These are phyloP conservation scores for Selaginella tamariscina DNA, from an alignment of 75 land plant species.

Conservation along the genomic window DNA sequence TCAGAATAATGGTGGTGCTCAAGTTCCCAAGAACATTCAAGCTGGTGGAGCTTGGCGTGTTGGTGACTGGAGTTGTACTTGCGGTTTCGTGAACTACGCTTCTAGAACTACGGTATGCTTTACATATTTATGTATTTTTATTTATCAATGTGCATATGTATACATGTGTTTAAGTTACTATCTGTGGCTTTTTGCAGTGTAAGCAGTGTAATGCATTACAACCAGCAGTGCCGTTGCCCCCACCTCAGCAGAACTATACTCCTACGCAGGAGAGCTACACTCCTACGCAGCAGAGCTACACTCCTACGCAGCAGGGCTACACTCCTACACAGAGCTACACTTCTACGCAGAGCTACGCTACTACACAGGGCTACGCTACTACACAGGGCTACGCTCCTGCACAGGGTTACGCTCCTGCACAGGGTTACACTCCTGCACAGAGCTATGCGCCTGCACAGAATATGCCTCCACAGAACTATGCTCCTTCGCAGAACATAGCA, in stretches of 20 bases:
- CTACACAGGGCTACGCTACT: too few species aligned
- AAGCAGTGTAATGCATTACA: conserved; percentile 44
- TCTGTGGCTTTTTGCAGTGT: conserved; percentile 29
- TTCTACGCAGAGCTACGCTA: too few species aligned
- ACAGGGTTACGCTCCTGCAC: too few species aligned
- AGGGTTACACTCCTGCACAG: too few species aligned
- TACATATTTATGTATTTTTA: background rate
- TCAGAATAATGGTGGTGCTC: conserved; percentile 26
- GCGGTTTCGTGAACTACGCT: conserved; percentile 69
- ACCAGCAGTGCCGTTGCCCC: conserved; percentile 13
- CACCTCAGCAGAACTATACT: background rate
- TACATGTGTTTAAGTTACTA: background rate
- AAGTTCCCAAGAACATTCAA: conserved; percentile 19
- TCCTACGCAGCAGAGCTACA: background rate
- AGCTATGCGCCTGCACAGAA: too few species aligned
- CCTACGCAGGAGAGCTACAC: conserved; percentile 12
- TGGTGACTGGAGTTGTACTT: conserved; percentile 69
- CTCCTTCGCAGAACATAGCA: conserved; percentile 30
- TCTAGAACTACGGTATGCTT: conserved; percentile 42
- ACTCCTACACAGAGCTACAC: too few species aligned
- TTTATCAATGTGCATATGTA: background rate
- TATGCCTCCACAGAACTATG: too few species aligned
- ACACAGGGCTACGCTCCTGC: too few species aligned
- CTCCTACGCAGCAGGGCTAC: conserved; percentile 26
- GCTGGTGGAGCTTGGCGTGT: conserved; percentile 37